Evolutionary conservation across 306 rosid genomes (phyloP), one percentile per base, ranked within the genome.

Genomic region (Trifolium subterraneum): DNA sequence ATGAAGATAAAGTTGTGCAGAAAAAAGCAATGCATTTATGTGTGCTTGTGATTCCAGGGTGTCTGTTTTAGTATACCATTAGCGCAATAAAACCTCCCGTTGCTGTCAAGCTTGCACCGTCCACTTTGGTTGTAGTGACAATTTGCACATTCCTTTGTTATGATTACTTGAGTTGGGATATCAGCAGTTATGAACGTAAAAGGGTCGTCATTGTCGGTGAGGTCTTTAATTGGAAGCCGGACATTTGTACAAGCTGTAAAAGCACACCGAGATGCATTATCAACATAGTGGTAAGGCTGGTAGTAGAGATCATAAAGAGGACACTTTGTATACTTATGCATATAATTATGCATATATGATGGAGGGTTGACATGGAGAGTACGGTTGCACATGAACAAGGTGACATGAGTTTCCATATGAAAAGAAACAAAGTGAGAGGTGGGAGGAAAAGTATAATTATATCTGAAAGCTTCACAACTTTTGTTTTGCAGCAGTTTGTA

Each of bases 191-290:
- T 0, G 25, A 80, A 63, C 3, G 14, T 6, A 33, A 74, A 77
- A 1, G 67, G 82, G 38, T 71, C 56, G 0, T 0, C 0, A 16
- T 44, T 6, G 3, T 48, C 75, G 31, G 82, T 41, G n/a, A 69
- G 4, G 41, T 80, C 86, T 35, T 41, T 77, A 58, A 8, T 27
- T 12, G 88, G 92, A 64, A 86, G 86, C 14, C 4, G 15, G 36
- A 80, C 44, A 13, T 6, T 47, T 4, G 87, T 64, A 68, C 92
- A 84, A 23, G n/a, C 18, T 14, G 7, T 7, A 35, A 62, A 68
- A 64, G 66, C 50, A 31, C 45, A 23, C n/a, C 0, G 16, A 16
- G 16, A 13, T 4, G 0, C 7, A 52, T 68, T 22, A 10, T 22
- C 3, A 20, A 5, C 11, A 7, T 0, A 0, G 1, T 0, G 9